A percentile compares a stretch with the other conserved stretches of the same genome.
phyloP scores from a whole-genome alignment of 129 eudicot species.

The Flaveria ramosissima region DNA sequence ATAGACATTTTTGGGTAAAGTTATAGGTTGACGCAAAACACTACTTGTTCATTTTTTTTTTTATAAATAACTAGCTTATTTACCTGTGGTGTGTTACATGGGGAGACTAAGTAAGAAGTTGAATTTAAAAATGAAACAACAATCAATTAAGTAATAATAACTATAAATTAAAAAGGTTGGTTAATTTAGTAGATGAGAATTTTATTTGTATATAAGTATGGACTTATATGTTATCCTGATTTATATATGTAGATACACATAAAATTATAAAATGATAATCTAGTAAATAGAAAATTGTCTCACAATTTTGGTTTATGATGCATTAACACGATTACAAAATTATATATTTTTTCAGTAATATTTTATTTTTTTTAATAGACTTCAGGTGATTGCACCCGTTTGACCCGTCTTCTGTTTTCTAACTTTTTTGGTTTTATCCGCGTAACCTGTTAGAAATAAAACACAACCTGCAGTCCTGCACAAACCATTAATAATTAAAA shows the following conservation, averaged over 20 bases:
- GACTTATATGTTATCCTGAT: background rate
- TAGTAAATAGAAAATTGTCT: background rate
- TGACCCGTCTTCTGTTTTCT: background rate
- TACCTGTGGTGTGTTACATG: background rate
- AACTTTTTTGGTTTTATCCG: background rate
- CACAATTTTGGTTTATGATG: background rate
- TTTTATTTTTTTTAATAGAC: background rate
- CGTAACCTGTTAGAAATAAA: background rate
- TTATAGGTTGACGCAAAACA: background rate
- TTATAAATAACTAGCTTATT: background rate
- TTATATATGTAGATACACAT: background rate
- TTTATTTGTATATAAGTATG: background rate
- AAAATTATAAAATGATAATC: background rate
- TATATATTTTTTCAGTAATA: too few species aligned
- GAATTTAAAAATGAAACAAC: background rate
- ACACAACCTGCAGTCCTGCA: background rate
- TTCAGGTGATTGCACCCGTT: background rate
- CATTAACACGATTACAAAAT: too few species aligned
- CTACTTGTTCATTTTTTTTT: background rate
- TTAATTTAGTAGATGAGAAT: background rate
- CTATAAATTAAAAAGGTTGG: background rate
- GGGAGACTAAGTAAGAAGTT: background rate
- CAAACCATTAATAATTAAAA: background rate
- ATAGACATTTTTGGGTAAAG: background rate
- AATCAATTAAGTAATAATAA: background rate